Conservation (phyloP, 164 flowering plant genomes). For the Aristolochia contorta region DNA sequence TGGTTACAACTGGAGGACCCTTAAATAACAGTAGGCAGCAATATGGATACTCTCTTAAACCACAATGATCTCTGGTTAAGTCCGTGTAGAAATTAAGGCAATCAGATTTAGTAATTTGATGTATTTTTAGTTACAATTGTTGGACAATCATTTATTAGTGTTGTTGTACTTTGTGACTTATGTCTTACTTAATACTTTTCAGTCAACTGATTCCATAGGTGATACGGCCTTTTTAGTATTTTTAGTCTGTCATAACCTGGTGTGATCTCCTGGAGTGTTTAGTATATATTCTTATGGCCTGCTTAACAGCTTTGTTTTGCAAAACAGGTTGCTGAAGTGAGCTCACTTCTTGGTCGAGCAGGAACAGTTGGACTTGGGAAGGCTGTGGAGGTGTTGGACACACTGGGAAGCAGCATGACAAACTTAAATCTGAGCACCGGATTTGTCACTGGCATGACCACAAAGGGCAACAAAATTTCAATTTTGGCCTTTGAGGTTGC, state of each 20-base stretch:
- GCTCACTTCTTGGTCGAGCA: constrained; percentile 74
- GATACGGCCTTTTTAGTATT: background rate
- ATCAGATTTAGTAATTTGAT: too few species aligned
- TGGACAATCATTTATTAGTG: background rate
- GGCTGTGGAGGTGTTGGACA: constrained; percentile 85
- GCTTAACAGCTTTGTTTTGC: constrained; percentile 1
- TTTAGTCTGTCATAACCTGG: background rate
- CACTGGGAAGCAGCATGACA: constrained; percentile 92
- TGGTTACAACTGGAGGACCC: too few species aligned
- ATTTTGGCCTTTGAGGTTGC: constrained; percentile 92
- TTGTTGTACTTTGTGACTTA: background rate
- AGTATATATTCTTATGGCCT: background rate
- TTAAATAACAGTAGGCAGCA: too few species aligned
- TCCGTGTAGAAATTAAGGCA: too few species aligned
- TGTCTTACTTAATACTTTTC: background rate
- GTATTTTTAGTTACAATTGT: too few species aligned
- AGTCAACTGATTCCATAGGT: background rate
- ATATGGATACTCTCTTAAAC: too few species aligned
- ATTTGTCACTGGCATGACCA: constrained; percentile 57
- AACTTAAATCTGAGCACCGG: constrained; percentile 53
- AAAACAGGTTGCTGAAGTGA: constrained; percentile 64
- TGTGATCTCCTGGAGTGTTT: background rate
- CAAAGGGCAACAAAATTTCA: constrained; percentile 68
- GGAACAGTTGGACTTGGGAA: constrained; percentile 80
- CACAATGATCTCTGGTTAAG: too few species aligned